A percentile compares a stretch with the other conserved stretches of the same genome.
Evolutionary conservation across 805 yeast species (phyloP).

Genomic region (Helenozyma rhizophorensis): DNA sequence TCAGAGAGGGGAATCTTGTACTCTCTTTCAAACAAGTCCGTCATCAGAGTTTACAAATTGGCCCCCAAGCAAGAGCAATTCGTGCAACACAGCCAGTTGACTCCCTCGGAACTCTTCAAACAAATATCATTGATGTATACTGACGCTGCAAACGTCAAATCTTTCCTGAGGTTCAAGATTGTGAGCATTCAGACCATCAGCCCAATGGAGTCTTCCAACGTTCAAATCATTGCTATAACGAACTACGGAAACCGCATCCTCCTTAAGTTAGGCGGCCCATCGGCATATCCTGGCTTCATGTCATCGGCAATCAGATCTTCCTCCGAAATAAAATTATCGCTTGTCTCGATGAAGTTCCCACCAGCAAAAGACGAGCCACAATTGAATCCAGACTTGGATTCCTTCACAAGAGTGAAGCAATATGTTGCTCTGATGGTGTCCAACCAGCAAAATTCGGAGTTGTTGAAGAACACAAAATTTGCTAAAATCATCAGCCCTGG

Average conservation of each 20-base stretch:
- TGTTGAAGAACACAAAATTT: slow-evolving; percentile 54
- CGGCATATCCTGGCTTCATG: slow-evolving; percentile 22
- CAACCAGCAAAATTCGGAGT: slow-evolving; percentile 47
- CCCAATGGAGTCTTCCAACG: slow-evolving; percentile 58
- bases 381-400: slow-evolving; percentile 37
- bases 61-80: slow-evolving; percentile 38
- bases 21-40: slow-evolving; percentile 75
- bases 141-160: slow-evolving; percentile 52
- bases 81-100: slow-evolving; percentile 32
- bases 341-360: slow-evolving; percentile 56
- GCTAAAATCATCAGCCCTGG: slow-evolving; percentile 77
- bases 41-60: slow-evolving; percentile 73
- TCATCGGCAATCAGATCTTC: slow-evolving; percentile 18
- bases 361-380: slow-evolving; percentile 48
- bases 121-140: slow-evolving; percentile 49
- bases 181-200: slow-evolving; percentile 61
- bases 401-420: slow-evolving; percentile 38
- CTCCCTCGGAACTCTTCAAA: slow-evolving; percentile 44
- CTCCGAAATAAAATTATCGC: slow-evolving; percentile 31
- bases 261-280: slow-evolving; percentile 43
- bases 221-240: slow-evolving; percentile 75
- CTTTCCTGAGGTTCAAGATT: slow-evolving; percentile 48
- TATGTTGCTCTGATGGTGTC: slow-evolving; percentile 35
- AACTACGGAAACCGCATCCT: slow-evolving; percentile 79
- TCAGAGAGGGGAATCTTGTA: slow-evolving; percentile 73